A percentile compares a stretch with the other conserved stretches of the same genome.
These are phyloP conservation scores for Ilyonectria sp. DNA, from an alignment of 2,329 filamentous ascomycete species.

Conservation along the genomic window DNA sequence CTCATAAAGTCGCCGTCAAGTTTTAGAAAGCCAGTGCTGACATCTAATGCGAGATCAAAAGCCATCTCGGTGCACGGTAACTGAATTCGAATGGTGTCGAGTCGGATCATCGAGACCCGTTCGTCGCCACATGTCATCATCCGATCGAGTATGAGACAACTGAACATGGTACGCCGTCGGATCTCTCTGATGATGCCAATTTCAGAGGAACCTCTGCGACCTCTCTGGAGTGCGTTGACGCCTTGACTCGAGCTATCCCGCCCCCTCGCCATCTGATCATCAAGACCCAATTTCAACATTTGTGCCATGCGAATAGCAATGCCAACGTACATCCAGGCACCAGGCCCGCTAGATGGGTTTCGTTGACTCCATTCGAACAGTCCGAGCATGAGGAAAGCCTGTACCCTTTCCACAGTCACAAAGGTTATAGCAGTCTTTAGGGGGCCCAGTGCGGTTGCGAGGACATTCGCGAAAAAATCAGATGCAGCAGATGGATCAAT, in stretches of 20 bases:
- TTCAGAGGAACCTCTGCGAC: slow-evolving; percentile 38
- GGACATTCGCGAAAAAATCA: slow-evolving; percentile 75
- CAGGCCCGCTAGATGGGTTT: slow-evolving; percentile 65
- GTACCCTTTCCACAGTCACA: slow-evolving; percentile 74
- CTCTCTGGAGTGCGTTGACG: slow-evolving; percentile 5
- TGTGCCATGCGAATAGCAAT: slow-evolving; percentile 76
- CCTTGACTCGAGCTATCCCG: slow-evolving; percentile 12
- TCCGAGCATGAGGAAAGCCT: slow-evolving; percentile 79
- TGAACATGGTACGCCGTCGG: slow-evolving; percentile 80
- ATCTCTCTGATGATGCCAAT: slow-evolving; percentile 72
- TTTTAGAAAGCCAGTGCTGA: slow-evolving; percentile 65
- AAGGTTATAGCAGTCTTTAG: slow-evolving; percentile 63
- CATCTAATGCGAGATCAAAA: slow-evolving; percentile 74
- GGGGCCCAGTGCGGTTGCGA: slow-evolving; percentile 66
- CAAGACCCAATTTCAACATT: slow-evolving; percentile 72
- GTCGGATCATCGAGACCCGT: slow-evolving; percentile 71
- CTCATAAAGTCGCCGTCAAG: slow-evolving; percentile 32
- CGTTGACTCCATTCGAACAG: slow-evolving; percentile 81
- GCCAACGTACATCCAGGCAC: slow-evolving; percentile 78
- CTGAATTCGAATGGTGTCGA: slow-evolving; percentile 74
- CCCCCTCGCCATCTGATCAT: slow-evolving; percentile 55
- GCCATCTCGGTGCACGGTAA: slow-evolving; percentile 77
- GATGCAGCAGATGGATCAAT: slow-evolving; percentile 70
- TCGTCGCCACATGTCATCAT: slow-evolving; percentile 77
- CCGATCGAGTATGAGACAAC: slow-evolving; percentile 80